Base-by-base conservation (phyloP, 306 rosid genomes). In the Inga laurina region DNA sequence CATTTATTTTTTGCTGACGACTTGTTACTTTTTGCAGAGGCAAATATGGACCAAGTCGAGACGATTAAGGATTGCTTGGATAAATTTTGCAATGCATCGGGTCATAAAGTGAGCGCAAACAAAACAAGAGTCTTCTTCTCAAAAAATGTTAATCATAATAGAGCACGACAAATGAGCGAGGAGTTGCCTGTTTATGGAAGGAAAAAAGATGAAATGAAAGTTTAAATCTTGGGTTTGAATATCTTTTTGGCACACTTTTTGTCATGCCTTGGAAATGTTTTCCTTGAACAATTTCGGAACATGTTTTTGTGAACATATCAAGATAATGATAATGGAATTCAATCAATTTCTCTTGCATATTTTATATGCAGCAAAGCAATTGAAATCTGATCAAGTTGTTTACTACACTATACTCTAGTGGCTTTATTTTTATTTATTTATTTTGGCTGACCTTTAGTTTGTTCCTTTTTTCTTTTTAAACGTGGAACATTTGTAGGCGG, bases 401-500 rank as follows among this genome's bases (percentile, higher is more conserved):
- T 64, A 45, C 57, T 13, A 14, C 75, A 34, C 49, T 66, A 79
- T 70, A 79, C 59, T 68, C 43, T 67, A 21, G 68, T 79, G 56
- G 43, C 81, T 75, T 80, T 16, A 51, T 51, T 48, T 51, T 51
- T 51, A 51, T 51, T 51, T 51, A 43, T 44, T 72, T 67, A 41
- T 78, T 48, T 88, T 22, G 75, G 68, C 83, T 85, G 82, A 82
- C 73, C 32, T 77, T 75, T 79, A 46, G 65, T 41, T 41, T 41
- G 46, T 46, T 79, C 77, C 73, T 81, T 44, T 21, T 71, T 39
- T 37, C 3, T 2, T 13, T 51, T 27, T 27, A 27, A 51, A 72
- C 11, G 78, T 64, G 74, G 76, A 82, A 62, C 79, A 74, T 79
- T 56, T 77, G 27, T 92, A 94, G 97, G 97, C 94, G 3, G 97